Conservation (phyloP, 371 early-diverging fungal species). For the Zopfochytrium polystomum region DNA sequence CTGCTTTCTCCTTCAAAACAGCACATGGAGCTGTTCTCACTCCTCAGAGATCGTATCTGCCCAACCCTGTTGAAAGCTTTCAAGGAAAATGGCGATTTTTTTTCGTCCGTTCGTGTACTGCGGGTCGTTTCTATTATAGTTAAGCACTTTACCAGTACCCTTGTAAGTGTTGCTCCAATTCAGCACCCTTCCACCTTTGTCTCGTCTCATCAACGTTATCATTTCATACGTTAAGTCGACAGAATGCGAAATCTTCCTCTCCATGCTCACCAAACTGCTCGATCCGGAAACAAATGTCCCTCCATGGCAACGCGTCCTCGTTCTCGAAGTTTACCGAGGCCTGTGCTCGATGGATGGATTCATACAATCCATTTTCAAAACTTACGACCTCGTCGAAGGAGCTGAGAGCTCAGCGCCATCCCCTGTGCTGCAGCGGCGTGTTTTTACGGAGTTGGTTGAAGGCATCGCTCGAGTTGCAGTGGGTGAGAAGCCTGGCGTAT, state of each 20-base stretch:
- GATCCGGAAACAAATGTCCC: constrained; percentile 63
- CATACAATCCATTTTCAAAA: constrained; percentile 57
- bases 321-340: constrained; percentile 78
- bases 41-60: constrained; percentile 76
- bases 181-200: background rate
- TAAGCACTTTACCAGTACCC: constrained; percentile 67
- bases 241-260: constrained; percentile 91
- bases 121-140: constrained; percentile 78
- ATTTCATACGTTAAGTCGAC: constrained; percentile 51
- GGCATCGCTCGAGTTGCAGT: constrained; percentile 70
- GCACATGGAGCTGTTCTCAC: constrained; percentile 67
- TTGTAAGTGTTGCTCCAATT: constrained; percentile 48
- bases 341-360: constrained; percentile 57
- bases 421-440: too few species aligned
- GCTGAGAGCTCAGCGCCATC: constrained; percentile 44
- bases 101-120: constrained; percentile 77
- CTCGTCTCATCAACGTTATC: too few species aligned
- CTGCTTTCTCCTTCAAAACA: constrained; percentile 31
- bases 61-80: constrained; percentile 85
- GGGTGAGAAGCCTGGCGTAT: constrained; percentile 63
- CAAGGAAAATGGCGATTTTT: constrained; percentile 83
- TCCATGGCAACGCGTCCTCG: constrained; percentile 83
- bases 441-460: constrained; percentile 77
- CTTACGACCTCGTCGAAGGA: constrained; percentile 67
- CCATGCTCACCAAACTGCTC: constrained; percentile 78